Base-by-base conservation (phyloP, 345 rosid species). In the Euphorbia pulcherrima region DNA sequence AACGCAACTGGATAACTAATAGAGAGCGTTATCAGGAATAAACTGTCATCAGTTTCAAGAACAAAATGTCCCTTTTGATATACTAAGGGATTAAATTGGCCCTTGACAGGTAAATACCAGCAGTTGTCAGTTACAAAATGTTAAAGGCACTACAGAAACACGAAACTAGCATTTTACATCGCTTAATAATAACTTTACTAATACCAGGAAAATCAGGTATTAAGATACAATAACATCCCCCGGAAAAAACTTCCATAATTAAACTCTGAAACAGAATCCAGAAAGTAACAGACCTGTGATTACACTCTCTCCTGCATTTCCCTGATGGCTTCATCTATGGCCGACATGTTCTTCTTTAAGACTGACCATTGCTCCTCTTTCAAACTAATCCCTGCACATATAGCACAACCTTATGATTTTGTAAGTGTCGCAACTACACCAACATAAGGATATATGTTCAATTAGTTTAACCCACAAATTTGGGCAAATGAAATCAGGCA, bases 351-450 rank as follows among this genome's bases (percentile, higher is more conserved):
- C 79, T 81, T 83, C 72, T 74, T 82, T 17, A 93, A 81, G 21
- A 59, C 61, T 20, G 84, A 69, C 98, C 98, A 93, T 55, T 93
- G 98, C 14, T 93, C 96, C 75, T 82, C 90, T 0, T 89, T 86
- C 82, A 93, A 79, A 77, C 96, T 86, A 78, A 90, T 93, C 55
- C 98, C 98, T 93, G 83, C 4, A 62, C 23, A 71, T 3, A 67
- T 17, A 55, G 21, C 61, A 73, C 4, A 27, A n/a, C 54, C 20
- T 50, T 18, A 18, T 33, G 37, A 50, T 48, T 56, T 13, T 13
- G 30, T 21, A 1, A 1, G 30, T 11, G 53, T 33, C 52, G 16
- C 20, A 3, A 29, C 47, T 12, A 62, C 13, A 24, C 52, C 14
- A 44, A 24, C 8, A 13, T 4, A 40, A 40, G 51, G 51, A 40